Evolutionary conservation across 495 filamentous ascomycete genomes (phyloP), one percentile per base, ranked within the genome.

Genomic region (Penicillium waksmanii): DNA sequence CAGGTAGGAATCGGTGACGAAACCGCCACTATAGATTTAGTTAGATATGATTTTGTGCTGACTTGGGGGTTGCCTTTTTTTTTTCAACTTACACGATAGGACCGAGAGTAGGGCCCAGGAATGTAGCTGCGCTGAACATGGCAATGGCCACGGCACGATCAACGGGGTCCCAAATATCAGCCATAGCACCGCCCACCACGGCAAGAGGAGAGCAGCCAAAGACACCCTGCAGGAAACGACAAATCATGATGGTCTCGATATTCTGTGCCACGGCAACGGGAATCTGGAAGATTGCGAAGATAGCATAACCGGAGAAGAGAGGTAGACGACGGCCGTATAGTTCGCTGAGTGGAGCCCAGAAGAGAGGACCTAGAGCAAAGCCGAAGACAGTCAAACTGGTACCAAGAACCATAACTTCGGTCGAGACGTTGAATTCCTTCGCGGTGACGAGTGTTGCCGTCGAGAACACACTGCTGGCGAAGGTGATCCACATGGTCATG

Each of bases 141-240:
- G 79, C 79, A 55, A 87, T 81, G 3, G 88, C 88, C 6, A 85
- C 69, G 6, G 83, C 87, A 8, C 88, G 77, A 46, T 87, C 78
- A n/a, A 83, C 67, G 15, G 84, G 81, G 43, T 76, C 71, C 77
- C 81, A 90, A 54, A 90, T 76, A 66, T 91, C 87, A 5, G 79
- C 84, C 57, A 85, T 70, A 19, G 78, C 78, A 54, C 86, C 89
- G 31, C 81, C 82, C 10, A 85, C 80, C 40, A 89, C 79, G 3
- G 85, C 83, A 11, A 91, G 64, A 8, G 88, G 84, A 0, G 87
- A 83, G 53, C 82, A 82, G 19, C 86, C 87, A 62, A 89, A 87
- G 31, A 83, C 63, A 12, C 87, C 88, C 5, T 78, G 69, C 10
- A 91, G 71, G 67, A 90, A 85, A 1, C 87, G 82, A 63, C 80